Conservation (phyloP, 179 eudicot genomes). For the Carnegiea gigantea region DNA sequence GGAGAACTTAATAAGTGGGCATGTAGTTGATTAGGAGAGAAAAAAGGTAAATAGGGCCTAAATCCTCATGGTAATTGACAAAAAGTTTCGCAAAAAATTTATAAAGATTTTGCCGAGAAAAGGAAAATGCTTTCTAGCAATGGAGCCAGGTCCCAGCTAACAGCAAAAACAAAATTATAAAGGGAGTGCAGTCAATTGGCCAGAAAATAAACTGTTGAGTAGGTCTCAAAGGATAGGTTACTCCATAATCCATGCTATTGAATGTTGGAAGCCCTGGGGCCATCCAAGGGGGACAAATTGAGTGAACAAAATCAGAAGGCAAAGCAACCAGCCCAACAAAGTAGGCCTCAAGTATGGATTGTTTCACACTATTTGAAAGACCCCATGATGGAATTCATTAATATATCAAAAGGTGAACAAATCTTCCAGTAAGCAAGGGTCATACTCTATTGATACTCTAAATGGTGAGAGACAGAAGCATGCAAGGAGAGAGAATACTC, state of each 20-base stretch:
- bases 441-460: neutral
- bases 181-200: constrained; percentile 27
- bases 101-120: constrained; percentile 8
- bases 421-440: constrained; percentile 13
- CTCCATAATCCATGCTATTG: constrained; percentile 8
- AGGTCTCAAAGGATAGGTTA: constrained; percentile 12
- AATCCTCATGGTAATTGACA: neutral
- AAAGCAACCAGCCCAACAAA: constrained; percentile 14
- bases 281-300: constrained; percentile 25
- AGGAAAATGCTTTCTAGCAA: constrained; percentile 2
- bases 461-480: neutral
- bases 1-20: constrained; percentile 10
- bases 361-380: constrained; percentile 20
- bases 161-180: neutral
- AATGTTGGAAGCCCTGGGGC: constrained; percentile 18
- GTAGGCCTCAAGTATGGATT: constrained; percentile 23
- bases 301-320: constrained; percentile 23
- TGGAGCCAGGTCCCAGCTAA: constrained; percentile 22
- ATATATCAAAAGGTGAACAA: constrained; percentile 13
- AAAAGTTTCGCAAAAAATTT: constrained; percentile 6
- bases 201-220: constrained; percentile 16
- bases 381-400: constrained; percentile 17
- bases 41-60: neutral
- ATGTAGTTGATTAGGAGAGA: constrained; percentile 7
- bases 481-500: neutral